Evolutionary conservation across 805 yeast species (phyloP).

Genomic region (Candida golubevii): DNA sequence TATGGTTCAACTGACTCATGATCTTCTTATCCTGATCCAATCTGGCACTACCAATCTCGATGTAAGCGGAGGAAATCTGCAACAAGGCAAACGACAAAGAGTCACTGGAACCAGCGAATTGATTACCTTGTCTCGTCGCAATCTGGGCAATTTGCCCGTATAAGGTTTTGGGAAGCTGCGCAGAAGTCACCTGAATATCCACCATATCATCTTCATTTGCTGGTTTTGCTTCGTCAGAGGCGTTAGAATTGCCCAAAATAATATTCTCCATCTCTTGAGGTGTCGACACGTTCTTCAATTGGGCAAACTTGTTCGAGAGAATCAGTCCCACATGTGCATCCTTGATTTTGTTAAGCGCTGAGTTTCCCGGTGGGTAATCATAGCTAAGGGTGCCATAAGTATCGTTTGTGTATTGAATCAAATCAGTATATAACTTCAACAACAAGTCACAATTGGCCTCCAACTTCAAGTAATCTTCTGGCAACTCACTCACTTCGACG

Average conservation of each 20-base stretch:
- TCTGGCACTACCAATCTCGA: slow-evolving; percentile 63
- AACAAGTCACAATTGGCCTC: slow-evolving; percentile 66
- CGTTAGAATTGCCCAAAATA: slow-evolving; percentile 33
- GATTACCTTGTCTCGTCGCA: slow-evolving; percentile 45
- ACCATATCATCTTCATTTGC: slow-evolving; percentile 16
- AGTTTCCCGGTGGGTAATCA: slow-evolving; percentile 71
- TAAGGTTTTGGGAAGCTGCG: slow-evolving; percentile 61
- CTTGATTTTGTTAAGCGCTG: slow-evolving; percentile 46
- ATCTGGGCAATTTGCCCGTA: slow-evolving; percentile 65
- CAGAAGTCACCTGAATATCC: slow-evolving; percentile 29
- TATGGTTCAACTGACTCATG: slow-evolving; percentile 53
- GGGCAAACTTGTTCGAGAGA: slow-evolving; percentile 51
- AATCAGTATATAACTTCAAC: slow-evolving; percentile 53
- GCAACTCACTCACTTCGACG: slow-evolving; percentile 67
- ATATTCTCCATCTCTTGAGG: slow-evolving; percentile 65
- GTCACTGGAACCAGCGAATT: slow-evolving; percentile 40
- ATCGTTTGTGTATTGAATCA: slow-evolving; percentile 37
- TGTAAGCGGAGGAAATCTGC: slow-evolving; percentile 52
- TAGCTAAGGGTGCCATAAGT: slow-evolving; percentile 73
- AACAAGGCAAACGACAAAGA: slow-evolving; percentile 52
- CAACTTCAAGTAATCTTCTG: slow-evolving; percentile 64
- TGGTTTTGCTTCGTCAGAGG: slow-evolving; percentile 1
- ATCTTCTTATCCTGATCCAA: slow-evolving; percentile 65
- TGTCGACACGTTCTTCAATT: slow-evolving; percentile 58
- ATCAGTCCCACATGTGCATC: slow-evolving; percentile 65